Conservation (phyloP, 768 basidiomycete species). For the Dictyophora rubrovolvata region DNA sequence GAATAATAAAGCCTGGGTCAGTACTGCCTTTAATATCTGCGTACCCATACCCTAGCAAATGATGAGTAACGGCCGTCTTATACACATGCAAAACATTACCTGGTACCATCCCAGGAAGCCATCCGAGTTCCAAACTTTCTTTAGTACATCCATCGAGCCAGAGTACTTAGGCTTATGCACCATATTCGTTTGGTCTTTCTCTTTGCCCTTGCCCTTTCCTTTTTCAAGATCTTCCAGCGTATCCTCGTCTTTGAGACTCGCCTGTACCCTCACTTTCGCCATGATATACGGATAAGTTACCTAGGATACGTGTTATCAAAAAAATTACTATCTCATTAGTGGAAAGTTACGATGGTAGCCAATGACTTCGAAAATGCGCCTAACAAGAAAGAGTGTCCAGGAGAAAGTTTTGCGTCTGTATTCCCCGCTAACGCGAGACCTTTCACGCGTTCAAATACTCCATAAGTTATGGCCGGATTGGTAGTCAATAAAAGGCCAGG, state of each 20-base stretch:
- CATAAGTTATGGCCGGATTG: slow-evolving; percentile 97
- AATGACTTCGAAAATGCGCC: slow-evolving; percentile 92
- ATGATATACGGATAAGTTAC: slow-evolving; percentile 94
- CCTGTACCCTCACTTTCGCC: slow-evolving; percentile 95
- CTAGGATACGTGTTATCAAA: slow-evolving; percentile 26
- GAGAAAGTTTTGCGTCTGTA: slow-evolving; percentile 51
- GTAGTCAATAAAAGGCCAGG: slow-evolving; percentile 92
- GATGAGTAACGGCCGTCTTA: not conserved
- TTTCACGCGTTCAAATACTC: slow-evolving; percentile 88
- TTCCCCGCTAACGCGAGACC: slow-evolving; percentile 45
- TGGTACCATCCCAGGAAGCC: slow-evolving; percentile 94
- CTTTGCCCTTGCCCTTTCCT: slow-evolving; percentile 24
- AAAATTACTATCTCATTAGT: not conserved
- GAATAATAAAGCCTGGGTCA: slow-evolving; percentile 92
- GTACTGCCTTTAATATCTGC: slow-evolving; percentile 90
- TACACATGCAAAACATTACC: slow-evolving; percentile 35
- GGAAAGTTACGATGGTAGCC: slow-evolving; percentile 73
- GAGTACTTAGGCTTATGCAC: slow-evolving; percentile 36
- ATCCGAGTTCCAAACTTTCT: slow-evolving; percentile 59
- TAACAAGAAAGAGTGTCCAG: slow-evolving; percentile 71
- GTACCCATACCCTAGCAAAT: slow-evolving; percentile 79
- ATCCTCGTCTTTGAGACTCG: slow-evolving; percentile 46
- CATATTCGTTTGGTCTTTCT: slow-evolving; percentile 32
- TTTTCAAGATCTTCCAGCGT: slow-evolving; percentile 32
- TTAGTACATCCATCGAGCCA: slow-evolving; percentile 72